A percentile compares a stretch with the other conserved stretches of the same genome.
phyloP scores from a whole-genome alignment of 2,329 filamentous ascomycete genomes.

The Canariomyces notabilis region DNA sequence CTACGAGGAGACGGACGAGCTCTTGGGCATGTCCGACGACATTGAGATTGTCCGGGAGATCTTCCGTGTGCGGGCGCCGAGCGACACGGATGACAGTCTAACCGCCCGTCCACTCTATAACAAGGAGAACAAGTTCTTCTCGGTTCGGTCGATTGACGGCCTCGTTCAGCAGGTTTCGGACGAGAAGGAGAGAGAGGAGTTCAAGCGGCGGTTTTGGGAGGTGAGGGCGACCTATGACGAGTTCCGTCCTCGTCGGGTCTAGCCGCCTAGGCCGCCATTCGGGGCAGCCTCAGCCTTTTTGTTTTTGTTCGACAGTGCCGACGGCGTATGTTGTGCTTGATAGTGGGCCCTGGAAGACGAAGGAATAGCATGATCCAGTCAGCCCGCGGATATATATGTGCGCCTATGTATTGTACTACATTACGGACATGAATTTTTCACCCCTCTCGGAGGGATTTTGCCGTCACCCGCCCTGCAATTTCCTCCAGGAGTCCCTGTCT shows the following conservation, averaged over 20 bases:
- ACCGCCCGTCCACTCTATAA: slow-evolving; percentile 2
- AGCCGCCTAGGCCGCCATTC: neutral
- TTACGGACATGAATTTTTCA: too few species aligned
- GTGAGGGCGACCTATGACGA: neutral
- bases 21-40: neutral
- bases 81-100: slow-evolving; percentile 2
- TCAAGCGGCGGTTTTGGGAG: neutral
- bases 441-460: too few species aligned
- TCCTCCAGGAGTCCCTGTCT: too few species aligned
- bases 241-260: neutral
- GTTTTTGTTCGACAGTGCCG: too few species aligned
- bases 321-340: too few species aligned
- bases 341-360: too few species aligned
- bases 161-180: neutral
- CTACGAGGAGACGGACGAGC: neutral
- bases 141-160: neutral
- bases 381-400: too few species aligned
- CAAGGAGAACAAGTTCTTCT: slow-evolving; percentile 2
- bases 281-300: too few species aligned
- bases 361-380: too few species aligned
- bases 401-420: too few species aligned
- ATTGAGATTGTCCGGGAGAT: neutral
- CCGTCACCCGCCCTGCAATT: too few species aligned
- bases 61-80: neutral
- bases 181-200: neutral